Conservation (phyloP, 768 basidiomycete genomes). For the Collybiopsis luxurians region DNA sequence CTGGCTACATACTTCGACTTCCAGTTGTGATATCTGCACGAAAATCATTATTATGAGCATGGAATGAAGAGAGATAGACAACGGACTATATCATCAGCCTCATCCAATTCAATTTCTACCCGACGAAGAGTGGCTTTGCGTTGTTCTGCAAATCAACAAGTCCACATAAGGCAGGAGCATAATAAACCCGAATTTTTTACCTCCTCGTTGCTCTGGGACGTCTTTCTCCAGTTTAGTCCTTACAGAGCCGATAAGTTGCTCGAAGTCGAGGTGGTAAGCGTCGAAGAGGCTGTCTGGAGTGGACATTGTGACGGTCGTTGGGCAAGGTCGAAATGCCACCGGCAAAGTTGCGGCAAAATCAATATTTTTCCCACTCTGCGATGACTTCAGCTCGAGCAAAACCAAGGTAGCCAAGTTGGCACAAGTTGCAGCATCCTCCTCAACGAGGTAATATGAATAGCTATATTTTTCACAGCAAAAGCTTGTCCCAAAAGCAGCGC, state of each 20-base stretch:
- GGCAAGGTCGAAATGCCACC: not conserved
- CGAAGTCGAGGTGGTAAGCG: slow-evolving; percentile 83
- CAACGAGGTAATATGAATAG: not conserved
- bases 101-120: slow-evolving; percentile 88
- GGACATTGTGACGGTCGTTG: slow-evolving; percentile 15
- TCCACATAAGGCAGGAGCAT: not conserved
- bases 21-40: slow-evolving; percentile 85
- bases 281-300: slow-evolving; percentile 72
- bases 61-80: not conserved
- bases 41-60: not conserved
- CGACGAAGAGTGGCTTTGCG: slow-evolving; percentile 75
- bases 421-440: not conserved
- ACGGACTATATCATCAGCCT: slow-evolving; percentile 90
- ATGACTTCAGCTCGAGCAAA: not conserved
- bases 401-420: too few relatives aligned
- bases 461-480: not conserved
- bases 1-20: slow-evolving; percentile 56
- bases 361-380: not conserved
- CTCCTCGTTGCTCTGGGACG: slow-evolving; percentile 63
- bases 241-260: slow-evolving; percentile 63
- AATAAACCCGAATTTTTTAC: slow-evolving; percentile 34
- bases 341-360: not conserved
- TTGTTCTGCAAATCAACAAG: slow-evolving; percentile 52
- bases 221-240: slow-evolving; percentile 75
- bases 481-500: not conserved